These are phyloP conservation scores for Cryoendolithus antarcticus DNA, from an alignment of 2,329 filamentous ascomycete genomes.

Conservation along the genomic window DNA sequence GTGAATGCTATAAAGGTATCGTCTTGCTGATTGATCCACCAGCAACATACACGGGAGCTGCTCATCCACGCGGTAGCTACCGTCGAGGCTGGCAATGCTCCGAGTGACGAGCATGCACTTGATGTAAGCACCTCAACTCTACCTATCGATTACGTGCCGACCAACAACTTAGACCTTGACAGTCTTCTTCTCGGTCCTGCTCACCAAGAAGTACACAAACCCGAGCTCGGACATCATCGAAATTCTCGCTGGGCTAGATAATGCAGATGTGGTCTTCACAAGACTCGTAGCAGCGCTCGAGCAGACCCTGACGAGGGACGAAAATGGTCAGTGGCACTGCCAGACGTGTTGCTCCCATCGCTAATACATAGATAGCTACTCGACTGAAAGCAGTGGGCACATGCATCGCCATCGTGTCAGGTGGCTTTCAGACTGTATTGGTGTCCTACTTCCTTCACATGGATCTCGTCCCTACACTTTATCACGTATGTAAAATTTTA, in stretches of 20 bases:
- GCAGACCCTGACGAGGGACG: constrained; percentile 64
- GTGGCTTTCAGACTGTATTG: constrained; percentile 90
- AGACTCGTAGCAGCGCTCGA: constrained; percentile 80
- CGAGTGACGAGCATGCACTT: constrained; percentile 64
- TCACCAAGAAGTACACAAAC: constrained; percentile 87
- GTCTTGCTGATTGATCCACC: constrained; percentile 1
- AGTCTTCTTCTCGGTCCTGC: constrained; percentile 68
- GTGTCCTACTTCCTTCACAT: constrained; percentile 90
- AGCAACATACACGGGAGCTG: constrained; percentile 61
- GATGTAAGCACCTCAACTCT: constrained; percentile 49
- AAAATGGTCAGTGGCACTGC: constrained; percentile 44
- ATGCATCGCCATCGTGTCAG: constrained; percentile 71
- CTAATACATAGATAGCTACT: constrained; percentile 46
- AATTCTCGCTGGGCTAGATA: constrained; percentile 75
- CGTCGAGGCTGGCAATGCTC: constrained; percentile 48
- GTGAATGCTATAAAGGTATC: not conserved
- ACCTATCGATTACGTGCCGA: constrained; percentile 18
- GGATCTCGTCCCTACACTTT: constrained; percentile 85
- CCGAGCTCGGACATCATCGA: constrained; percentile 91
- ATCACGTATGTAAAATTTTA: constrained; percentile 54
- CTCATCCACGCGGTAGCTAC: constrained; percentile 61
- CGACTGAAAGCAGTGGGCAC: constrained; percentile 70
- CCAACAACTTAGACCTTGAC: constrained; percentile 63
- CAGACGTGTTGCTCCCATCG: not conserved
- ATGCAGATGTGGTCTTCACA: constrained; percentile 74